phyloP scores from a whole-genome alignment of 2,329 filamentous ascomycete genomes.

The Calonectria henricotiae region DNA sequence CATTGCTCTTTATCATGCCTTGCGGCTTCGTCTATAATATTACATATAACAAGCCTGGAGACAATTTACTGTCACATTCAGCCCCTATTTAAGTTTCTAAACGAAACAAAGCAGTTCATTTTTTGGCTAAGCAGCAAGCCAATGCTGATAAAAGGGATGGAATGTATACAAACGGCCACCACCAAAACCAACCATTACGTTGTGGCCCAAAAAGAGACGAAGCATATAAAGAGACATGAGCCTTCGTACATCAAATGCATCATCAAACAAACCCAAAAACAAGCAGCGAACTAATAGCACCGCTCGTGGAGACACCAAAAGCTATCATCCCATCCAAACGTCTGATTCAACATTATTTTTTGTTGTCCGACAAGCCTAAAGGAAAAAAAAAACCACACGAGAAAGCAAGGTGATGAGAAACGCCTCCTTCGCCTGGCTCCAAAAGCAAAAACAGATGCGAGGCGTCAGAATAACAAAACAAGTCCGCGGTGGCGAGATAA shows the following conservation, averaged over 20 bases:
- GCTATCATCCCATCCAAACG: conserved; percentile 18
- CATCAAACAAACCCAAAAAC: conserved; percentile 23
- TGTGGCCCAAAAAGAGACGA: conserved; percentile 27
- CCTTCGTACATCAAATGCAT: conserved; percentile 40
- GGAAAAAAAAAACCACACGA: conserved; percentile 27
- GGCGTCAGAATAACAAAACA: conserved; percentile 28
- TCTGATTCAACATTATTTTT: conserved; percentile 22
- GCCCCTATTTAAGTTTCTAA: not conserved
- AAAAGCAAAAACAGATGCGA: conserved; percentile 41
- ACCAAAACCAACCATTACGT: conserved; percentile 29
- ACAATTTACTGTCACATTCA: not conserved
- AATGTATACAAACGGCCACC: conserved; percentile 36
- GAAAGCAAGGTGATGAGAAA: conserved; percentile 37
- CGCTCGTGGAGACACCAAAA: conserved; percentile 21
- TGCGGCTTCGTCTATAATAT: not conserved
- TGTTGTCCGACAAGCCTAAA: conserved; percentile 29
- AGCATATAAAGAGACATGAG: conserved; percentile 28
- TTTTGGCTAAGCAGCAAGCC: conserved; percentile 1
- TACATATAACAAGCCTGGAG: not conserved
- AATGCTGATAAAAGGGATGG: not conserved
- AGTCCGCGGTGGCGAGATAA: conserved; percentile 14
- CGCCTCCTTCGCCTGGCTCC: conserved; percentile 48
- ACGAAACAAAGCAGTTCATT: conserved; percentile 2
- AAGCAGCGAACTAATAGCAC: conserved; percentile 12
- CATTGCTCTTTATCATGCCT: conserved; percentile 1